These are phyloP conservation scores for Trematosphaeria pertusa DNA, from an alignment of 2,329 filamentous ascomycete genomes.

Conservation along the genomic window DNA sequence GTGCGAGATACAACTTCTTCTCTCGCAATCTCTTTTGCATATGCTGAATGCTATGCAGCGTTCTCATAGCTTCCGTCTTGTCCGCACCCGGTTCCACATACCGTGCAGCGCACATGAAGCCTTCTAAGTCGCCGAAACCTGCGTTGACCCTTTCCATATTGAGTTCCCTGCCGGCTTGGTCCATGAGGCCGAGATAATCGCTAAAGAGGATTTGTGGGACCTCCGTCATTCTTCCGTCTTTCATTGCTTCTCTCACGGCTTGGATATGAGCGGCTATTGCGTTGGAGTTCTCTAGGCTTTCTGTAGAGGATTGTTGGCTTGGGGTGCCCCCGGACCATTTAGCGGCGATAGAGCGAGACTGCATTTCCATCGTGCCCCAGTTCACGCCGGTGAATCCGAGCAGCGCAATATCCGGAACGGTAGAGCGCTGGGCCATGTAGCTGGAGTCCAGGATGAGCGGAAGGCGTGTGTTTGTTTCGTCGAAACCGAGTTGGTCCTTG, in stretches of 20 bases:
- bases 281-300: conserved; percentile 16
- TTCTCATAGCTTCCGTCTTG: conserved; percentile 50
- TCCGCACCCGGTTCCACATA: conserved; percentile 28
- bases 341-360: conserved; percentile 69
- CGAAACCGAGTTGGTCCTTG: conserved; percentile 63
- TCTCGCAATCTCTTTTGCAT: conserved; percentile 51
- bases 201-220: conserved; percentile 78
- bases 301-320: conserved; percentile 17
- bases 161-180: conserved; percentile 68
- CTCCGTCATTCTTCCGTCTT: conserved; percentile 48
- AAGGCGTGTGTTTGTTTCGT: conserved; percentile 55
- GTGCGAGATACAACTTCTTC: conserved; percentile 60
- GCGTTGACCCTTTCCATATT: conserved; percentile 52
- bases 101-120: conserved; percentile 44
- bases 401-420: conserved; percentile 71
- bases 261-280: conserved; percentile 43
- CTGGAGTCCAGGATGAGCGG: conserved; percentile 53
- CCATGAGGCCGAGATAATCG: conserved; percentile 78
- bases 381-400: conserved; percentile 80
- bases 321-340: conserved; percentile 5
- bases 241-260: conserved; percentile 21
- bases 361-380: conserved; percentile 87
- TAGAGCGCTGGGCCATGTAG: conserved; percentile 56
- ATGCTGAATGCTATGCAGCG: conserved; percentile 51
- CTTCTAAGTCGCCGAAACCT: conserved; percentile 56